phyloP scores from a whole-genome alignment of 805 yeast species.

The Saturnispora sanitii region DNA sequence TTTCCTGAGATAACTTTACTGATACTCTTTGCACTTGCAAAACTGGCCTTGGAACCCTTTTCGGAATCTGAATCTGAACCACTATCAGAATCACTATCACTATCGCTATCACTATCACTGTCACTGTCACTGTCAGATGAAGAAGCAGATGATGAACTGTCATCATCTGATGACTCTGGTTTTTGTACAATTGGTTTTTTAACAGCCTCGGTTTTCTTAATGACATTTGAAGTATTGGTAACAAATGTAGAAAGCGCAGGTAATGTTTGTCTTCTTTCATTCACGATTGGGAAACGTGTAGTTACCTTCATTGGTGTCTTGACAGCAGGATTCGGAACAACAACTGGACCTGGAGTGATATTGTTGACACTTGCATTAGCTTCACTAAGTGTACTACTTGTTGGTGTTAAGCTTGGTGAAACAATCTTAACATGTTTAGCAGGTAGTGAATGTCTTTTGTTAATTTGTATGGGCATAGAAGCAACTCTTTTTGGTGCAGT shows the following conservation, averaged over 20 bases:
- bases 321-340: too few relatives aligned
- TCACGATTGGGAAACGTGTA: slow-evolving; percentile 1
- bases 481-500: slow-evolving; percentile 30
- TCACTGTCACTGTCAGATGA: neutral
- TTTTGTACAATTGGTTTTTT: neutral
- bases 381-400: neutral
- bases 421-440: slow-evolving; percentile 4
- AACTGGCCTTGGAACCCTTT: slow-evolving; percentile 22
- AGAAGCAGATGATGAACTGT: neutral
- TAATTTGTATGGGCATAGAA: neutral
- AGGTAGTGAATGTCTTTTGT: slow-evolving; percentile 14
- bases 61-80: slow-evolving; percentile 11
- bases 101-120: slow-evolving; percentile 12
- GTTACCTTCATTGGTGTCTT: too few relatives aligned
- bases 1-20: slow-evolving; percentile 28
- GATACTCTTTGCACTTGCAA: slow-evolving; percentile 37
- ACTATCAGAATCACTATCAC: slow-evolving; percentile 8
- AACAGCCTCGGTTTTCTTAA: slow-evolving; percentile 2
- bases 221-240: slow-evolving; percentile 39
- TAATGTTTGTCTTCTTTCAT: slow-evolving; percentile 14
- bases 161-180: neutral
- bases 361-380: neutral
- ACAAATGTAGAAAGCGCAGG: slow-evolving; percentile 51
- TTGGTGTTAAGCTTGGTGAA: slow-evolving; percentile 4
- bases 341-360: too few relatives aligned